phyloP scores from a whole-genome alignment of 345 rosid genomes.

The Citrus medica region DNA sequence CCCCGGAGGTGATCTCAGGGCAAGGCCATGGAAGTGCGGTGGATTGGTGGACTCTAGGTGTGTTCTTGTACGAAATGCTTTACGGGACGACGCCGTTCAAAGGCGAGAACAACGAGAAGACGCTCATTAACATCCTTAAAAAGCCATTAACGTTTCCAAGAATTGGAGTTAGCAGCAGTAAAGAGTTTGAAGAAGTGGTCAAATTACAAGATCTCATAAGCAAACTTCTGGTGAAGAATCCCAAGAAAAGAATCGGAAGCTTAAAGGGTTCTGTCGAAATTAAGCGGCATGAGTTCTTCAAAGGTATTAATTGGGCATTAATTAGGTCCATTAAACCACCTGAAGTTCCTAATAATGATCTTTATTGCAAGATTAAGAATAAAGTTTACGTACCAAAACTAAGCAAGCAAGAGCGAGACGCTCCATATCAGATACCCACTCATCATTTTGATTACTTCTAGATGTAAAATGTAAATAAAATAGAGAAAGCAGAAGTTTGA shows the following conservation, averaged over 20 bases:
- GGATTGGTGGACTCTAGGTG: slow-evolving; percentile 97
- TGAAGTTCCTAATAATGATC: slow-evolving; percentile 46
- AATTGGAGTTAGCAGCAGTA: slow-evolving; percentile 39
- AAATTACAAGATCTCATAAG: slow-evolving; percentile 70
- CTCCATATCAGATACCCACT: slow-evolving; percentile 62
- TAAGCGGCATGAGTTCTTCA: slow-evolving; percentile 83
- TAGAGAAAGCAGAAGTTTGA: slow-evolving; percentile 16
- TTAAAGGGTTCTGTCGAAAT: slow-evolving; percentile 74
- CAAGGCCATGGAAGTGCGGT: slow-evolving; percentile 97
- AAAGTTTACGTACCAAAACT: slow-evolving; percentile 50
- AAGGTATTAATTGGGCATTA: slow-evolving; percentile 85
- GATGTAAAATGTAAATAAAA: slow-evolving; percentile 19
- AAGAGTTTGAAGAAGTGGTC: slow-evolving; percentile 62
- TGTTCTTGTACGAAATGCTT: slow-evolving; percentile 83
- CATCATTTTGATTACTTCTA: slow-evolving; percentile 84
- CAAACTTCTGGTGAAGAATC: slow-evolving; percentile 70
- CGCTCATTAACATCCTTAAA: slow-evolving; percentile 77
- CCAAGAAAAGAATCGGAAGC: slow-evolving; percentile 80
- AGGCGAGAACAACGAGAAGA: slow-evolving; percentile 87
- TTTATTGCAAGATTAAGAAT: slow-evolving; percentile 26
- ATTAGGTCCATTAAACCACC: slow-evolving; percentile 84
- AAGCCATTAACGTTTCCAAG: slow-evolving; percentile 77
- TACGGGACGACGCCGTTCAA: slow-evolving; percentile 88
- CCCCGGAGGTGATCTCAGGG: slow-evolving; percentile 94
- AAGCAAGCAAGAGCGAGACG: slow-evolving; percentile 69